phyloP scores from a whole-genome alignment of 805 yeast species.

The Pichia scutulata region DNA sequence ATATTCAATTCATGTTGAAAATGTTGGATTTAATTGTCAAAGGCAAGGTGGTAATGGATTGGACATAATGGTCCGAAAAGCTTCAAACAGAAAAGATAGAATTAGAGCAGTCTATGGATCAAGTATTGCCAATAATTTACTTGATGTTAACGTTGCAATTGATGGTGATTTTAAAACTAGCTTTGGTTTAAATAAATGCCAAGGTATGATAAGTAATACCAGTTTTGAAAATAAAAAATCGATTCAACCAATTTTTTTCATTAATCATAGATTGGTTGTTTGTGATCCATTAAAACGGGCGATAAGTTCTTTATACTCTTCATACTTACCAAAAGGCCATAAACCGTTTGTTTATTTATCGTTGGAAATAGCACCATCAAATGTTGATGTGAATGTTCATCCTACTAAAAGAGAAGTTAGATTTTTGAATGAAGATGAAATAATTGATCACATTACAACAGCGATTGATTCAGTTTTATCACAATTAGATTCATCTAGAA shows the following conservation, averaged over 20 bases:
- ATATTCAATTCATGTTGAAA: slow-evolving; percentile 67
- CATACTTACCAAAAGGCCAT: slow-evolving; percentile 69
- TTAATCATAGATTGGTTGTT: slow-evolving; percentile 73
- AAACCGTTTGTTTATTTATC: slow-evolving; percentile 73
- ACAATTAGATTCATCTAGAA: slow-evolving; percentile 57
- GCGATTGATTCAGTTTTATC: slow-evolving; percentile 44
- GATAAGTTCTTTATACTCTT: slow-evolving; percentile 49
- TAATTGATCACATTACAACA: slow-evolving; percentile 51
- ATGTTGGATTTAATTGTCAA: slow-evolving; percentile 73
- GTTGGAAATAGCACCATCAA: slow-evolving; percentile 55
- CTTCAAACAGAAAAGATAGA: slow-evolving; percentile 50
- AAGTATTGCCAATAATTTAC: slow-evolving; percentile 54
- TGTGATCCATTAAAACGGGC: slow-evolving; percentile 78
- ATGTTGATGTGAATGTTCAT: slow-evolving; percentile 89
- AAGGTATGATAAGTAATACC: slow-evolving; percentile 63
- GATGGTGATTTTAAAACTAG: slow-evolving; percentile 17
- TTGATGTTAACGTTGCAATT: slow-evolving; percentile 36
- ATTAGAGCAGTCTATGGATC: slow-evolving; percentile 70
- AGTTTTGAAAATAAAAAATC: slow-evolving; percentile 63
- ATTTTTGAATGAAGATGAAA: slow-evolving; percentile 80
- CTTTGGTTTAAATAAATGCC: slow-evolving; percentile 44
- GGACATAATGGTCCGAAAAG: slow-evolving; percentile 51
- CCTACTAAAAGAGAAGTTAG: slow-evolving; percentile 93
- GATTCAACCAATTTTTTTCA: slow-evolving; percentile 67
- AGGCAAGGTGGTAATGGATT: slow-evolving; percentile 48